A percentile compares a stretch with the other conserved stretches of the same genome.
Conservation (phyloP, 805 yeast genomes). For the Ogataea sp. region DNA sequence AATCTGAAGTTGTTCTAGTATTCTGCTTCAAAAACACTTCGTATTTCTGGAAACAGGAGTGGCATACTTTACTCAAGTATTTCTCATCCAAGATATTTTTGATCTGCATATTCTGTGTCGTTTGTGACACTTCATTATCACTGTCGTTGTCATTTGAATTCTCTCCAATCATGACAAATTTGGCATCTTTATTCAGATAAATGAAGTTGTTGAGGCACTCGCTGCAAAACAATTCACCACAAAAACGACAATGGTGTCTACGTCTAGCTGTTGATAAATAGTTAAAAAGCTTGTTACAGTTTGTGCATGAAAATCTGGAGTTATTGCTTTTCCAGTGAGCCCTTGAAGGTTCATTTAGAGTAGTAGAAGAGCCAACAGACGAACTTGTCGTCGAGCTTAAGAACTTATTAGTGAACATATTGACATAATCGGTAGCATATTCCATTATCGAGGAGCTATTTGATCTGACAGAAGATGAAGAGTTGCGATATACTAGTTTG, state of each 20-base stretch:
- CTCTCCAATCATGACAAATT: conserved; percentile 25
- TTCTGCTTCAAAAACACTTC: conserved; percentile 25
- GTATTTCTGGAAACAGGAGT: conserved; percentile 24
- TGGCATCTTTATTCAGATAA: conserved; percentile 26
- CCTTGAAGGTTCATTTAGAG: conserved; percentile 35
- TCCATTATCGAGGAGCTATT: conserved; percentile 15
- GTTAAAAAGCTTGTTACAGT: conserved; percentile 63
- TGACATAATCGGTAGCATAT: conserved; percentile 16
- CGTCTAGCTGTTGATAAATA: conserved; percentile 59
- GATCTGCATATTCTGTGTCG: no score
- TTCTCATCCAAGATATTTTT: conserved; percentile 1
- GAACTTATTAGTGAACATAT: conserved; percentile 8
- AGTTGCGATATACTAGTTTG: conserved; percentile 8
- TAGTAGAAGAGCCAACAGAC: background rate
- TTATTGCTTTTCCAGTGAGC: conserved; percentile 74
- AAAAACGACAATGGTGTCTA: conserved; percentile 32
- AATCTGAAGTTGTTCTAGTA: conserved; percentile 5
- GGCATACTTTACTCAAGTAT: conserved; percentile 27
- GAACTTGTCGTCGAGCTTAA: background rate
- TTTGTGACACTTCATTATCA: conserved; percentile 34
- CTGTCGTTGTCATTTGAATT: conserved; percentile 41
- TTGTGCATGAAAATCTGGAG: conserved; percentile 52
- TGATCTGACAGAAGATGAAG: conserved; percentile 18
- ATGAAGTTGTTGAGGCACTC: conserved; percentile 27
- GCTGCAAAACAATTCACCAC: conserved; percentile 33